Evolutionary conservation across 495 filamentous ascomycete species (phyloP), one percentile per base, ranked within the genome.

Genomic region (Xylaria grammica): DNA sequence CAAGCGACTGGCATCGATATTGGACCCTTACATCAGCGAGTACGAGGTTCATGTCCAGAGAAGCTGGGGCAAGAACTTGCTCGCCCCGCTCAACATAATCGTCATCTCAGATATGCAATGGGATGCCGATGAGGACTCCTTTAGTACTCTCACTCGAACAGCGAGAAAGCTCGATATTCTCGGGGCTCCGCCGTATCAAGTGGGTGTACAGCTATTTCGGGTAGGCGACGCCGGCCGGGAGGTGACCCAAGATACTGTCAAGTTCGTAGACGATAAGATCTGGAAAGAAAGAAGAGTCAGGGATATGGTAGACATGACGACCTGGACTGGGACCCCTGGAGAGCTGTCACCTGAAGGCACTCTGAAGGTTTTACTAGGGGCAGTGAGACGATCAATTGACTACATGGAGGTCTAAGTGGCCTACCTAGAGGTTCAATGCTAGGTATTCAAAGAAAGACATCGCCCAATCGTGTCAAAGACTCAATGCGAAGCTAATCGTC

Each of bases 161-260:
- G 93, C 91, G 0, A 80, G 83, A 73, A 84, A 80, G 65, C 77
- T 97, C 2, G 92, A 96, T 67, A 77, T 74, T 22, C 73, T 87
- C 8, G 81, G 87, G n/a, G 91, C 91, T 4, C 84, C 86, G 46
- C 80, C 88, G 32, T 90, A 89, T 80, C 93, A 97, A 75, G 80
- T 95, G 2, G 92, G 93, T 3, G 87, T 97, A 54, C 93, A 97
- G 69, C 93, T 97, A 72, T 90, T 97, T 75, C 91, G 94, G 75
- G 87, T 96, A 30, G 93, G 93, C 32, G 81, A 89, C 36, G 90
- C 94, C 67, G 78, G 78, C 20, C 69, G 79, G 71, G 85, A 87
- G 68, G 69, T 95, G 56, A 75, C 87, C 74, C 81, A 86, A 29
- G 76, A 93, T 15, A 36, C 17, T 0, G 15, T 63, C 19, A 8